Evolutionary conservation across 345 rosid genomes (phyloP).

Genomic region (Psidium friedrichsthalianum): DNA sequence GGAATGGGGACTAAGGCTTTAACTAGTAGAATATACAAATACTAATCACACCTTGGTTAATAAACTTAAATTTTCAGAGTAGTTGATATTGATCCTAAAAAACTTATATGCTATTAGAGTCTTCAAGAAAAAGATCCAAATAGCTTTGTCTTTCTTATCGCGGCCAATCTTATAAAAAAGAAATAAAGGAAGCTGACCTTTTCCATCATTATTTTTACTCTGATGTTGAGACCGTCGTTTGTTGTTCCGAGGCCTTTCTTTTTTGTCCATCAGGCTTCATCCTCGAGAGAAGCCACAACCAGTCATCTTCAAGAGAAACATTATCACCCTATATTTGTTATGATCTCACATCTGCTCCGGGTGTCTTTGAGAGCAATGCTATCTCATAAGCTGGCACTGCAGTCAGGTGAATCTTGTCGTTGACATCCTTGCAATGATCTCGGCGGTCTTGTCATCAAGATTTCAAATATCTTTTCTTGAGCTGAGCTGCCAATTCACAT

Average conservation of each 20-base stretch:
- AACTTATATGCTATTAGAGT: not conserved
- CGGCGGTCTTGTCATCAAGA: not conserved
- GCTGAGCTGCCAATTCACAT: not conserved
- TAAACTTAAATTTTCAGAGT: not conserved
- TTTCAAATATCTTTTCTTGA: not conserved
- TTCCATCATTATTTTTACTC: not conserved
- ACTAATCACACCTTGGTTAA: not conserved
- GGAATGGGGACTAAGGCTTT: not conserved
- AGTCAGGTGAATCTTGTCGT: not conserved
- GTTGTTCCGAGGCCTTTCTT: not conserved
- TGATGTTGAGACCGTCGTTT: not conserved
- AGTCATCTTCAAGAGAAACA: not conserved
- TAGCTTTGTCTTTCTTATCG: not conserved
- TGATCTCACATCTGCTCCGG: not conserved
- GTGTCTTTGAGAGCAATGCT: not conserved
- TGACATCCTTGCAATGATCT: not conserved
- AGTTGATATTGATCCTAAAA: not conserved
- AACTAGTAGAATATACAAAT: not conserved
- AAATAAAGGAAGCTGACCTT: not conserved
- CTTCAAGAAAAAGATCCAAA: not conserved
- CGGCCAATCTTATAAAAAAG: too few relatives aligned
- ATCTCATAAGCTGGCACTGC: not conserved
- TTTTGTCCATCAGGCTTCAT: not conserved
- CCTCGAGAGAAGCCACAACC: not conserved
- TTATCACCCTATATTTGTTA: not conserved